These are phyloP conservation scores for Davidsoniella neocaledoniae DNA, from an alignment of 2,329 filamentous ascomycete genomes.

Conservation along the genomic window DNA sequence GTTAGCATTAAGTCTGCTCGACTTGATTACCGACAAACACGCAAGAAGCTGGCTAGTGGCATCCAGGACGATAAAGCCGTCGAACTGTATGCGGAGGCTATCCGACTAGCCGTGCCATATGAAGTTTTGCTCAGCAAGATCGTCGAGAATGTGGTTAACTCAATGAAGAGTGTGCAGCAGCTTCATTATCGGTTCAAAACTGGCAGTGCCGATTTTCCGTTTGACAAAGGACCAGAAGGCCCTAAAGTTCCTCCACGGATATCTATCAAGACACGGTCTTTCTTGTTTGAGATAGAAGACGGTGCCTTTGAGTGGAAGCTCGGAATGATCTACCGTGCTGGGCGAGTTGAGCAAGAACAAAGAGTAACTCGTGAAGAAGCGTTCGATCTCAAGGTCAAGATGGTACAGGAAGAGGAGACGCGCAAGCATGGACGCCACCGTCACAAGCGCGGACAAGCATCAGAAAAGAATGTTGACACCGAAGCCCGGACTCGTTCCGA, in stretches of 20 bases:
- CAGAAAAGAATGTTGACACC: neutral
- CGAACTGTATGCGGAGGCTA: constrained; percentile 70
- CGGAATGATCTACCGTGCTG: constrained; percentile 80
- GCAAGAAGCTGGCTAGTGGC: constrained; percentile 44
- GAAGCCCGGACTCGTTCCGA: constrained; percentile 24
- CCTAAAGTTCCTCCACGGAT: constrained; percentile 79
- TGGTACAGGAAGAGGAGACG: constrained; percentile 55
- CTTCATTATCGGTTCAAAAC: constrained; percentile 84
- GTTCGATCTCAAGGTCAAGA: constrained; percentile 74
- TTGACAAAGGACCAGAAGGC: constrained; percentile 68
- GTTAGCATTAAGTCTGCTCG: constrained; percentile 68
- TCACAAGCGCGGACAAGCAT: constrained; percentile 20
- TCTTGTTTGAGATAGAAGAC: constrained; percentile 88
- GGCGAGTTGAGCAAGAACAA: constrained; percentile 77
- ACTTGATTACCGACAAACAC: constrained; percentile 62
- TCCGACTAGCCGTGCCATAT: constrained; percentile 77
- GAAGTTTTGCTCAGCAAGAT: constrained; percentile 79
- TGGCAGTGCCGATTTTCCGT: constrained; percentile 63
- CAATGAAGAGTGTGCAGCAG: constrained; percentile 72
- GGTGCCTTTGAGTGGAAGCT: constrained; percentile 96
- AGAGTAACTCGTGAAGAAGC: constrained; percentile 79
- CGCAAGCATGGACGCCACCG: constrained; percentile 36
- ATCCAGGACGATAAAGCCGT: constrained; percentile 59
- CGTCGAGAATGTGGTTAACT: constrained; percentile 85
- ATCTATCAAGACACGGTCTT: constrained; percentile 61